These are phyloP conservation scores for Bruguiera gymnorhiza DNA, from an alignment of 345 rosid genomes.

Conservation along the genomic window DNA sequence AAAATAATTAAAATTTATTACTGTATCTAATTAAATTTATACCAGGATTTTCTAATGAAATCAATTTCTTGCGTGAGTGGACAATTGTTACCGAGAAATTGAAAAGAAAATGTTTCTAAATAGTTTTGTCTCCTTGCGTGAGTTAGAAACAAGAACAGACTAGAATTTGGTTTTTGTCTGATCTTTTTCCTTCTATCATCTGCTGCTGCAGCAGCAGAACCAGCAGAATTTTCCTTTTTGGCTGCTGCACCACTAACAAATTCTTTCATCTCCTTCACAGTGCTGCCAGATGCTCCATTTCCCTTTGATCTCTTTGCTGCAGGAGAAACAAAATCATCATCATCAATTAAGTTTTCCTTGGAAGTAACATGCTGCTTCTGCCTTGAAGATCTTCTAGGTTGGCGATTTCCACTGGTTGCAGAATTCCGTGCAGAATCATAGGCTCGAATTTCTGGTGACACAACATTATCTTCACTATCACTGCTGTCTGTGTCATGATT, in stretches of 20 bases:
- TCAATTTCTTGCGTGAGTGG: too few relatives aligned
- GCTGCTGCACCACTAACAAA: constrained; percentile 16
- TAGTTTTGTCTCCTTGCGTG: too few relatives aligned
- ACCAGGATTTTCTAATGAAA: too few relatives aligned
- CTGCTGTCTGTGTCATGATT: constrained; percentile 34
- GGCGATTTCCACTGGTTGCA: constrained; percentile 18
- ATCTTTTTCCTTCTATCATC: constrained; percentile 17
- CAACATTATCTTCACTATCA: constrained; percentile 23
- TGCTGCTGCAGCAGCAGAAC: constrained; percentile 20
- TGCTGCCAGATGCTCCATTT: constrained; percentile 13
- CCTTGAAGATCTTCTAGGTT: constrained; percentile 50
- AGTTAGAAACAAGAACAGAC: background rate
- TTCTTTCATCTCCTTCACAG: constrained; percentile 21
- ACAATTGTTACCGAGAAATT: too few relatives aligned
- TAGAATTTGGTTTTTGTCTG: constrained; percentile 26
- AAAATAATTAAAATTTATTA: too few relatives aligned
- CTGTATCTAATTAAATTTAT: too few relatives aligned
- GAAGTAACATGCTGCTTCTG: constrained; percentile 37
- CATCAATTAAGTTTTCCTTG: constrained; percentile 28
- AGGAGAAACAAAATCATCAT: constrained; percentile 32
- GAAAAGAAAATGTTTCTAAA: too few relatives aligned
- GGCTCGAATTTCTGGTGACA: constrained; percentile 21
- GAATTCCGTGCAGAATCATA: constrained; percentile 21
- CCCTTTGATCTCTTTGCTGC: constrained; percentile 34
- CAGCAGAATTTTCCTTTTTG: constrained; percentile 26